phyloP scores from a whole-genome alignment of 176 grass and related monocot species.

The Triticum aestivum region DNA sequence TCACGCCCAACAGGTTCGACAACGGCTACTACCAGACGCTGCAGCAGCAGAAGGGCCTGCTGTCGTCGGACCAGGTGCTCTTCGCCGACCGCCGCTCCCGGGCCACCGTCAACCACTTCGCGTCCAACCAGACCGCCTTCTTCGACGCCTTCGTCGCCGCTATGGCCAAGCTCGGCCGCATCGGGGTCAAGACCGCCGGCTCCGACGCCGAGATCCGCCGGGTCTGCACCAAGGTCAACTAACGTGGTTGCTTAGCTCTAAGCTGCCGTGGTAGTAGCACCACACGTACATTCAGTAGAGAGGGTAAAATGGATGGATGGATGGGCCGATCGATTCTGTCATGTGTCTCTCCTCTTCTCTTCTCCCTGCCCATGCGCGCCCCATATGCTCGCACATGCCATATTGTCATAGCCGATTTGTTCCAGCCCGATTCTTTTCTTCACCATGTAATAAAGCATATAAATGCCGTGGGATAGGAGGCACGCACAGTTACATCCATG shows the following conservation, averaged over 20 bases:
- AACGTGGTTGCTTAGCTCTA: neutral
- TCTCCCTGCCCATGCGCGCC: neutral
- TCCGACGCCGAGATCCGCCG: conserved; percentile 60
- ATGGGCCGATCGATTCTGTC: neutral
- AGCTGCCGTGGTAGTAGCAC: neutral
- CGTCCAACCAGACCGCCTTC: conserved; percentile 86
- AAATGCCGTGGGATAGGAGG: conserved; percentile 32
- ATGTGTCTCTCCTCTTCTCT: neutral
- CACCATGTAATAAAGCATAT: conserved; percentile 21
- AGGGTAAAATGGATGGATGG: neutral
- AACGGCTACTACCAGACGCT: conserved; percentile 77
- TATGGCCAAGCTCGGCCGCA: conserved; percentile 71
- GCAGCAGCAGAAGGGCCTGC: conserved; percentile 74
- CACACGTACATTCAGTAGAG: conserved; percentile 10
- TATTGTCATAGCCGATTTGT: conserved; percentile 16
- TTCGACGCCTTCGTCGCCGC: conserved; percentile 65
- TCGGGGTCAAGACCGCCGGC: conserved; percentile 64
- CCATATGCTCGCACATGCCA: neutral
- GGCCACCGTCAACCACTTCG: conserved; percentile 68
- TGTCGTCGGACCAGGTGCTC: conserved; percentile 75
- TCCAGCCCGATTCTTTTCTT: conserved; percentile 46
- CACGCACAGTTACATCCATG: conserved; percentile 26
- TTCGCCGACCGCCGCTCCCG: conserved; percentile 73
- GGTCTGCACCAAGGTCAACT: conserved; percentile 79
- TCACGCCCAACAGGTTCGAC: conserved; percentile 66